phyloP scores from a whole-genome alignment of 2,329 filamentous ascomycete genomes.

The Fusarium secorum region DNA sequence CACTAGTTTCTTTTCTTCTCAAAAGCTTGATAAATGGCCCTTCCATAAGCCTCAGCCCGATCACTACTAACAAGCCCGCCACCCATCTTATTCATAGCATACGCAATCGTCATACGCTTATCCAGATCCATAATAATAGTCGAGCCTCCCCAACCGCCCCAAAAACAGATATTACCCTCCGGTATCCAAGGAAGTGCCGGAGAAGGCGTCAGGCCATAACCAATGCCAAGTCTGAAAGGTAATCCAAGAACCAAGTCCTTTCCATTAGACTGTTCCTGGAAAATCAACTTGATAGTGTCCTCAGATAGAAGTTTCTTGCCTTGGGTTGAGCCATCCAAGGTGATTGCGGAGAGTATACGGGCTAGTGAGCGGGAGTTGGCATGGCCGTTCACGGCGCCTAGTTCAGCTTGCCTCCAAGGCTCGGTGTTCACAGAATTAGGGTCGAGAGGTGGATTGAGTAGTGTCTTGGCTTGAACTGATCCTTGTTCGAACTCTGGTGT shows the following conservation, averaged over 20 bases:
- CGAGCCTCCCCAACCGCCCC: background rate
- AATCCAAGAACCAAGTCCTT: background rate
- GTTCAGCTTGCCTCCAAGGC: background rate
- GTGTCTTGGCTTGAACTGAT: background rate
- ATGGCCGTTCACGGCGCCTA: background rate
- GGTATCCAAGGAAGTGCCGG: background rate
- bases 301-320: background rate
- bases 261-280: background rate
- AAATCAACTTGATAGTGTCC: background rate
- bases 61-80: constrained; percentile 3
- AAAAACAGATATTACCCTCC: background rate
- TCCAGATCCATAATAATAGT: background rate
- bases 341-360: background rate
- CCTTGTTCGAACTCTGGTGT: background rate
- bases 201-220: background rate
- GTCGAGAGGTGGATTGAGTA: background rate
- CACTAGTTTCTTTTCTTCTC: too few species aligned
- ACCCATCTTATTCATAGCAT: constrained; percentile 6
- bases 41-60: background rate
- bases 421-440: background rate
- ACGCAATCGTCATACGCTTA: background rate
- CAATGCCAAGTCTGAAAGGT: background rate
- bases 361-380: background rate
- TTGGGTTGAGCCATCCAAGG: background rate
- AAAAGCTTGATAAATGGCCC: background rate